Evolutionary conservation across 169 alveolate genomes (phyloP), one percentile per base, ranked within the genome.

Genomic region (Plasmodium chabaudi): DNA sequence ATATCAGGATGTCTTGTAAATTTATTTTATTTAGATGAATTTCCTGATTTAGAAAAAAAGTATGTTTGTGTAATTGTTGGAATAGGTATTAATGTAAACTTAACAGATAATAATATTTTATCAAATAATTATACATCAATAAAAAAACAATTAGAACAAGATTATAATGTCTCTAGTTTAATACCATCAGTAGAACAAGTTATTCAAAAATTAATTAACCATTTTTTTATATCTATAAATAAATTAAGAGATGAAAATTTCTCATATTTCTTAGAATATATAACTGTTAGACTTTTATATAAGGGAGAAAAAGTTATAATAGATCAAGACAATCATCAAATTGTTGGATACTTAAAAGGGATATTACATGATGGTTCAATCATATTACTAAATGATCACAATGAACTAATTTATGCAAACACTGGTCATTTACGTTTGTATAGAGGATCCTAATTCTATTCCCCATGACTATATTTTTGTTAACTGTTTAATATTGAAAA

Each of bases 1-100:
- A 86, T 92, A n/a, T 27, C 93, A 27, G 95, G 95, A 4, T 73
- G 92, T 34, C 82, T 92, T 39, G 63, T 77, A 13, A 49, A 77
- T 17, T 27, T 77, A 17, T 64, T 51, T 44, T 25, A 47, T 68
- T 47, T 63, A 9, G 68, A 63, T 49, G 88, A 63, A 1, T 39
- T 17, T 13, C 34, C 59, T 5, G 17, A 39, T 12, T 61, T 63
- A 15, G 12, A 17, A 17, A 64, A 44, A 19, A 21, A 44, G 0
- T 63, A 77, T 44, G 75, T 64, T 0, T 77, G 88, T 77, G 44
- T 77, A 55, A 63, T 77, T 56, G 55, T 64, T 13, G 88, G 88
- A 23, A 63, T 57, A 23, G 88, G 88, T 1, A 77, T 77, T 23
- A 77, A 77, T 68, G 21, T 77, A 47, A 12, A 65, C 57, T 56